Percentiles rank a stretch among this genome's conserved stretches.
Evolutionary conservation across 2,329 filamentous ascomycete species (phyloP).

Genomic region (Microsporum canis): DNA sequence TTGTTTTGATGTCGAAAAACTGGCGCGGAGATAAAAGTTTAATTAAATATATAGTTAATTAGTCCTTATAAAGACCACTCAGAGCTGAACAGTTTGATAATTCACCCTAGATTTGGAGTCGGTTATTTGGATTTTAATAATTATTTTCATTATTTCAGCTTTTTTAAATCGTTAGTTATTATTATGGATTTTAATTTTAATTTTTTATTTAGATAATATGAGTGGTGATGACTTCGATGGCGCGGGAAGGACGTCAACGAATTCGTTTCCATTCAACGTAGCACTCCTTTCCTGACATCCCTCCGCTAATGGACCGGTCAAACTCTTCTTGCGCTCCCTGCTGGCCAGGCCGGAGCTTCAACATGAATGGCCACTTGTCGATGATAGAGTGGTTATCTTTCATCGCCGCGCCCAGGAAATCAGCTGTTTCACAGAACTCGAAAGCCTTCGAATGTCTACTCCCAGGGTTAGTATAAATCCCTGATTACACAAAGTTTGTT

Average conservation of each 20-base stretch:
- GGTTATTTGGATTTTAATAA: too few relatives aligned
- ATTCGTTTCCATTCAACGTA: not conserved
- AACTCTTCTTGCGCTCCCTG: not conserved
- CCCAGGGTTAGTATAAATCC: slow-evolving; percentile 12
- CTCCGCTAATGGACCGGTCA: not conserved
- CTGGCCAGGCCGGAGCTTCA: slow-evolving; percentile 20
- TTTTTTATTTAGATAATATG: too few relatives aligned
- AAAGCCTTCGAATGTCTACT: slow-evolving; percentile 7
- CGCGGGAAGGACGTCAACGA: not conserved
- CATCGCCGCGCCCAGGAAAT: slow-evolving; percentile 14
- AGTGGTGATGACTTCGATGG: too few relatives aligned
- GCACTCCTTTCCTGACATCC: not conserved
- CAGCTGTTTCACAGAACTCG: slow-evolving; percentile 8
- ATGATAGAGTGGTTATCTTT: slow-evolving; percentile 26
- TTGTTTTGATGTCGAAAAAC: too few relatives aligned
- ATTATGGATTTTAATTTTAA: too few relatives aligned
- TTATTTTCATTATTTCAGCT: too few relatives aligned
- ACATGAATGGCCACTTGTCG: slow-evolving; percentile 23
- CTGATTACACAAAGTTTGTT: not conserved
- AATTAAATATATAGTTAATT: too few relatives aligned
- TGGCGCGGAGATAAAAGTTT: too few relatives aligned
- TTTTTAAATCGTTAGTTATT: too few relatives aligned
- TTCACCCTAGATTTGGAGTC: too few relatives aligned
- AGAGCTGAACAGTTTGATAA: too few relatives aligned
- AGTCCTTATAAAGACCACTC: too few relatives aligned